Evolutionary conservation across 169 alveolate species (phyloP), one percentile per base, ranked within the genome.

Genomic region (Cryptosporidium felis): DNA sequence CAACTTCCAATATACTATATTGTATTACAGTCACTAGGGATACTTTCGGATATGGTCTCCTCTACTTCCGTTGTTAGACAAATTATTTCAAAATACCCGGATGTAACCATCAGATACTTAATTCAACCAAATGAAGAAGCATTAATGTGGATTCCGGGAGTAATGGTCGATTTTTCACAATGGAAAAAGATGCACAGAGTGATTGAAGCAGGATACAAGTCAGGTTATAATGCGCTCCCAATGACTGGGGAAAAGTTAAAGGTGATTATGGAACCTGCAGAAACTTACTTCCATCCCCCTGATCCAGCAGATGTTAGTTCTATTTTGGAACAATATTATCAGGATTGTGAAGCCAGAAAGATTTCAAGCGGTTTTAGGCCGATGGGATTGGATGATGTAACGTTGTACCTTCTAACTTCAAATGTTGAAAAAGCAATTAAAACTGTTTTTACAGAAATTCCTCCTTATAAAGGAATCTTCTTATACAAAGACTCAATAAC

Each of bases 111-210:
- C 23, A 74, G 85, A 56, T 74, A 74, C 40, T 34, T 74, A 16
- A 74, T 74, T 49, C 85, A 74, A 56, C 85, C 85, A 5, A 53
- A 74, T 36, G 85, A 74, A 42, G 67, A 74, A 42, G 85, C 85
- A 26, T 44, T 74, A 18, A 74, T 74, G 85, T 74, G 85, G 85
- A 74, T 74, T 36, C 85, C 85, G 36, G 59, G 85, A 40, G 67
- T 53, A 32, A 74, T 23, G 47, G 67, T 74, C 1, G 85, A 74
- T 41, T 74, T 74, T 74, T 74, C 85, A 34, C 85, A 74, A 16
- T 74, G 82, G 85, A 74, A 56, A 41, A 74, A 74, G 28, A 23
- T 74, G 53, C 85, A 74, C 36, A 30, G 85, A 18, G 85, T 61
- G 23, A 74, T 74, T 18, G 85, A 74, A 28, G 85, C 66, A 53